Evolutionary conservation across 257 asterid species (phyloP), one percentile per base, ranked within the genome.

Genomic region (Datura wrightii): DNA sequence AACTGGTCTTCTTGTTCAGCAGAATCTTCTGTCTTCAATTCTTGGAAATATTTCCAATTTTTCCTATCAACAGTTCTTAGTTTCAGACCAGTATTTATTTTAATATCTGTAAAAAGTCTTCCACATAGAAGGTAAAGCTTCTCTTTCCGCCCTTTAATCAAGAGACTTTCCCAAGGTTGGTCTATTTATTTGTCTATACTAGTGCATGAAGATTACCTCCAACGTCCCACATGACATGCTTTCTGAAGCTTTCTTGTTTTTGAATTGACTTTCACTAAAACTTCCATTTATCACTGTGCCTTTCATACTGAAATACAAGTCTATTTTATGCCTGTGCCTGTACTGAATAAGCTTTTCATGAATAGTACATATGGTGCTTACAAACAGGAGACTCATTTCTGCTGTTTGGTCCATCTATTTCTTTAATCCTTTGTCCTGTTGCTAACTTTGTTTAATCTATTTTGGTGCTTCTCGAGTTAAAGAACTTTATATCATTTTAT

Each of bases 381-480:
- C 79, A 71, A 44, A 44, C 39, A n/a, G 37, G 14, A 71, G 56
- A 39, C 39, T 71, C 3, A 5, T 56, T 71, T 71, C 55, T 71
- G 19, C 65, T 18, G 31, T 58, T 18, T 71, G 39, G 39, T 71
- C 79, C 79, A 44, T 71, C 79, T 71, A 19, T 71, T 71, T 42
- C 56, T 42, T 44, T 71, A 44, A 44, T 44, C 56, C 56, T n/a
- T 41, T 42, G 79, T 69, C 7, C 79, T 0, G 39, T 44, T 71
- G 56, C 79, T n/a, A 10, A 41, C 56, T 71, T 71, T 71, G 82
- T 78, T 78, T 52, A 24, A 52, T 78, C 31, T 78, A 39, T 78
- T 78, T 78, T 78, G 82, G 82, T 78, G 63, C 82, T 78, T 78
- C 82, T 52, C 65, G 31, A 52, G 82, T 78, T 16, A 52, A 31